phyloP scores from a whole-genome alignment of 768 basidiomycete species.

The Russula sp. region DNA sequence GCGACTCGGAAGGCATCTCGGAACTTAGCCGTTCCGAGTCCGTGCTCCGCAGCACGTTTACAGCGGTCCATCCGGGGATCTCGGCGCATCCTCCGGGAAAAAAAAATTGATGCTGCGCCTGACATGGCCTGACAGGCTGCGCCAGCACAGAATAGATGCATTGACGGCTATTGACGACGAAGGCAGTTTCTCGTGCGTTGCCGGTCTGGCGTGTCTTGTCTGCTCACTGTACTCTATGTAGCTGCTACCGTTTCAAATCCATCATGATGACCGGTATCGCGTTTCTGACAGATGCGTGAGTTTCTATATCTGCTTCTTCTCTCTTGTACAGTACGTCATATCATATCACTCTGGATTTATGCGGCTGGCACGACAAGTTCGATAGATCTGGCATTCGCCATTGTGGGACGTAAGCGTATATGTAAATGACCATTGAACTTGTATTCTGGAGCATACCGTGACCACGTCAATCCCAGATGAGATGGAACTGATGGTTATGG shows the following conservation, averaged over 20 bases:
- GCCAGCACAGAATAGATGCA: constrained; percentile 73
- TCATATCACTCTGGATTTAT: not conserved
- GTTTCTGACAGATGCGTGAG: constrained; percentile 84
- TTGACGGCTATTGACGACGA: constrained; percentile 84
- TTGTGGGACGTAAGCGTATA: constrained; percentile 49
- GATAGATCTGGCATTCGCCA: constrained; percentile 77
- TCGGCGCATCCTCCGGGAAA: not conserved
- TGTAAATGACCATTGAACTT: constrained; percentile 41
- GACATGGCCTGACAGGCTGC: constrained; percentile 45
- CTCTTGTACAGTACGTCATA: not conserved
- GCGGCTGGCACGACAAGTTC: constrained; percentile 57
- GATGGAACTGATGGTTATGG: constrained; percentile 75
- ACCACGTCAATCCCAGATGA: constrained; percentile 46
- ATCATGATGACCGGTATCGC: constrained; percentile 61
- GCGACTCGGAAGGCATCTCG: not conserved
- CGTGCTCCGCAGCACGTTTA: no score
- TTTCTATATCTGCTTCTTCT: not conserved
- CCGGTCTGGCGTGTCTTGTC: not conserved
- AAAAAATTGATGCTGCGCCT: not conserved
- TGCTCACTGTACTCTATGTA: constrained; percentile 19
- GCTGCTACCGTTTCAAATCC: constrained; percentile 51
- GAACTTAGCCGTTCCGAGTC: not conserved
- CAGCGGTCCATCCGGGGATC: not conserved
- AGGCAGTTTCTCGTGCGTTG: constrained; percentile 72
- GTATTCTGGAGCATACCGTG: not conserved